Conservation (phyloP, 345 rosid species). For the Sonneratia caseolaris region DNA sequence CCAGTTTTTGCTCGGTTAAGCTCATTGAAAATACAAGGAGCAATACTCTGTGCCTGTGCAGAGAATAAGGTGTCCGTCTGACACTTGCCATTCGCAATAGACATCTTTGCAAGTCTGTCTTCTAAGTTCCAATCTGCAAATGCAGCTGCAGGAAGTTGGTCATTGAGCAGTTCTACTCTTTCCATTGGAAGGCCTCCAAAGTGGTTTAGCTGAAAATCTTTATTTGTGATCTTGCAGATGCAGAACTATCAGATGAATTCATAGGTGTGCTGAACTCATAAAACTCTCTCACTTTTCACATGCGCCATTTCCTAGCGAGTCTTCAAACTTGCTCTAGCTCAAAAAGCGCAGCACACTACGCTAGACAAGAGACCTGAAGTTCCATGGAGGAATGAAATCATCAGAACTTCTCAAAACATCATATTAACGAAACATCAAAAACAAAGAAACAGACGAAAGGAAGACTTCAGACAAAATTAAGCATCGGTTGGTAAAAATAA, state of each 20-base stretch:
- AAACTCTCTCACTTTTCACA: conserved; percentile 37
- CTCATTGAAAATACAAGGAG: neutral
- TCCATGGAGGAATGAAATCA: neutral
- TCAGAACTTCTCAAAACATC: neutral
- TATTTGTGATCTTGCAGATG: neutral
- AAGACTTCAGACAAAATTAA: neutral
- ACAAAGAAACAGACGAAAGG: neutral
- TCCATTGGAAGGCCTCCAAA: conserved; percentile 19
- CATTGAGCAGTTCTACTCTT: conserved; percentile 39
- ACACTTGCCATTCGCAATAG: conserved; percentile 28
- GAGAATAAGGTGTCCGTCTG: neutral
- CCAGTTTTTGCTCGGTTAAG: neutral
- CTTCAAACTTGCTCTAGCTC: neutral
- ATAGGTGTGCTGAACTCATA: conserved; percentile 70
- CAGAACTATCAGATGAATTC: conserved; percentile 10
- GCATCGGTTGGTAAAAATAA: neutral
- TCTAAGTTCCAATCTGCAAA: conserved; percentile 15
- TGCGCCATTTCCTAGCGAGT: conserved; percentile 31
- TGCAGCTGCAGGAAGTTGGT: conserved; percentile 39
- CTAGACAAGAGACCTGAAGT: neutral
- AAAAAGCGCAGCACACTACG: neutral
- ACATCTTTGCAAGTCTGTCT: conserved; percentile 8
- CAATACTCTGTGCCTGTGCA: neutral
- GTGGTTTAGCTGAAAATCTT: conserved; percentile 20
- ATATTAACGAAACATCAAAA: neutral